Conservation (phyloP, 176 grass and related monocot species). For the Rhynchospora pubera region DNA sequence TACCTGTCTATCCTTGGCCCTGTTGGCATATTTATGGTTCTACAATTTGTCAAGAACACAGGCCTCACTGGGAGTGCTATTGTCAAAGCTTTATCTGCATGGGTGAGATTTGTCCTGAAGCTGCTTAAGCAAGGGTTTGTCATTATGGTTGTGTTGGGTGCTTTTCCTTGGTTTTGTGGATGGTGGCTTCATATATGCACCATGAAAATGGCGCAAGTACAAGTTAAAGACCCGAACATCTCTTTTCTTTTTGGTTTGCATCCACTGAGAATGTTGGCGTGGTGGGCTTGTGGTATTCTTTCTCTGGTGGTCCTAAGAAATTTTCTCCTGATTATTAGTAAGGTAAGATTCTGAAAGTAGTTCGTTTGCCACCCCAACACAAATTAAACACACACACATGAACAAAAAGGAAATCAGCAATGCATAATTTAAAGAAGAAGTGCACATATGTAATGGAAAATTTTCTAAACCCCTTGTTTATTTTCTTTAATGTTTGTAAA, state of each 20-base stretch:
- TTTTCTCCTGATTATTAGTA: background rate
- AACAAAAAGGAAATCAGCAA: too few relatives aligned
- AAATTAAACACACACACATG: too few relatives aligned
- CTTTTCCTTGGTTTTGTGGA: constrained; percentile 2
- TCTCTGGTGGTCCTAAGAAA: background rate
- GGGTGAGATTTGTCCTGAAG: background rate
- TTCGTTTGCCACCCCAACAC: too few relatives aligned
- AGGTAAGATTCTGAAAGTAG: constrained; percentile 4
- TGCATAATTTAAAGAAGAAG: too few relatives aligned
- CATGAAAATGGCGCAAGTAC: constrained; percentile 4
- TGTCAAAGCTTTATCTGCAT: background rate
- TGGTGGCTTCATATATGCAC: constrained; percentile 12
- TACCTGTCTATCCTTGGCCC: background rate
- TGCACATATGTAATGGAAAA: too few relatives aligned
- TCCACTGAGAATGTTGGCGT: background rate
- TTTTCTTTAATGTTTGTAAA: background rate
- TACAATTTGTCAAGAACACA: background rate
- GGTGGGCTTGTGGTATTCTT: background rate
- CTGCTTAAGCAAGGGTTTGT: background rate
- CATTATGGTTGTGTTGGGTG: background rate
- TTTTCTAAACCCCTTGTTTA: background rate
- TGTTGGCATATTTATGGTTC: background rate
- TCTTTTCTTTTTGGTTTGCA: background rate
- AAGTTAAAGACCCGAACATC: background rate
- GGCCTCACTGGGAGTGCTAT: background rate